Conservation (phyloP, 371 early-diverging fungal genomes). For the Basidiobolus meristosporus region DNA sequence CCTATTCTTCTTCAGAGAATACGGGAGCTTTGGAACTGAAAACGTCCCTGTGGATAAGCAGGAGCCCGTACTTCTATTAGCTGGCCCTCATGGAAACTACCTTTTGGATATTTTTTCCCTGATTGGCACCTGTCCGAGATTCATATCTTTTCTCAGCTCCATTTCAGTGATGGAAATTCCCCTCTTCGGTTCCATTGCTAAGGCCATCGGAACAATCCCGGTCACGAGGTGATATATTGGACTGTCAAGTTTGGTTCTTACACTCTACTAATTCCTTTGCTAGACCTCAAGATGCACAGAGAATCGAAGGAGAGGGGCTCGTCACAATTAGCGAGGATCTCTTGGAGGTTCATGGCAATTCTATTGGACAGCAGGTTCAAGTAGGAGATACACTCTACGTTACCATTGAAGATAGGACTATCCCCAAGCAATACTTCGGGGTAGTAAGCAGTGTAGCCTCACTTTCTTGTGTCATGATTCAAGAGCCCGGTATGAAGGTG, state of each 20-base stretch:
- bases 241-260: too few relatives aligned
- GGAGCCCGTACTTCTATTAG: slow-evolving; percentile 2
- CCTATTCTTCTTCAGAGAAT: slow-evolving; percentile 3
- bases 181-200: slow-evolving; percentile 16
- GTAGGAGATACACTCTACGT: slow-evolving; percentile 13
- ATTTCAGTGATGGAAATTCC: slow-evolving; percentile 6
- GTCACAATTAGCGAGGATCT: slow-evolving; percentile 11
- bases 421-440: slow-evolving; percentile 10
- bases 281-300: slow-evolving; percentile 12
- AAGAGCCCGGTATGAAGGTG: slow-evolving; percentile 13
- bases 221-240: slow-evolving; percentile 6
- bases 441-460: slow-evolving; percentile 7
- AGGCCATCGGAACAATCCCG: slow-evolving; percentile 13
- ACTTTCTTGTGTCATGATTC: slow-evolving; percentile 8
- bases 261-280: too few relatives aligned
- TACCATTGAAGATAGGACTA: slow-evolving; percentile 10
- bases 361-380: slow-evolving; percentile 8
- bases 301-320: slow-evolving; percentile 7
- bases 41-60: slow-evolving; percentile 2
- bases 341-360: slow-evolving; percentile 7
- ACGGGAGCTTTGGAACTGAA: slow-evolving; percentile 4
- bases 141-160: slow-evolving; percentile 16
- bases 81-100: slow-evolving; percentile 15
- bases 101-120: slow-evolving; percentile 14
- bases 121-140: slow-evolving; percentile 11